phyloP scores from a whole-genome alignment of 2,329 filamentous ascomycete genomes.

The Sporothrix euskadiensis region DNA sequence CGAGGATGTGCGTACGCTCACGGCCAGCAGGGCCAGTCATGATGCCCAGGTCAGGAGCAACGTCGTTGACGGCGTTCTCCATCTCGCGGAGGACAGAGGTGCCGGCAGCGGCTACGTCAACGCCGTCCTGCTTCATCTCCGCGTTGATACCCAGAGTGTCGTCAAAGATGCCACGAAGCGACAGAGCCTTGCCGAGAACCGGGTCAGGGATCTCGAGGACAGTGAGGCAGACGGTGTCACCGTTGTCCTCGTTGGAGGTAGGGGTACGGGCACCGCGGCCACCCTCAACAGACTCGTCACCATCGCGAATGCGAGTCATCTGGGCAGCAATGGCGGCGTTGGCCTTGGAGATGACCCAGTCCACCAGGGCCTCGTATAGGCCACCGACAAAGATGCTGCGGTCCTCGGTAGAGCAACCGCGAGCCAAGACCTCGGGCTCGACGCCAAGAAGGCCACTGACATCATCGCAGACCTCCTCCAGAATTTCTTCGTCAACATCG shows the following conservation, averaged over 20 bases:
- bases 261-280: conserved; percentile 60
- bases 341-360: conserved; percentile 88
- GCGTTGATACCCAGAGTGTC: conserved; percentile 89
- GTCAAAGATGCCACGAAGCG: conserved; percentile 88
- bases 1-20: conserved; percentile 75
- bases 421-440: conserved; percentile 77
- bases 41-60: conserved; percentile 76
- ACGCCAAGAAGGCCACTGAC: conserved; percentile 82
- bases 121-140: conserved; percentile 95
- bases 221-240: conserved; percentile 85
- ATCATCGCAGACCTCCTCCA: conserved; percentile 88
- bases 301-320: conserved; percentile 65
- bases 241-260: conserved; percentile 67
- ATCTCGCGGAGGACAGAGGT: conserved; percentile 85
- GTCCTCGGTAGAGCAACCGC: conserved; percentile 80
- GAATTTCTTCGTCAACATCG: conserved; percentile 75
- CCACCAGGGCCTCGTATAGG: conserved; percentile 89
- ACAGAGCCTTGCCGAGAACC: conserved; percentile 79
- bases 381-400: conserved; percentile 79
- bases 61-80: conserved; percentile 75
- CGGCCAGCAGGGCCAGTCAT: conserved; percentile 65
- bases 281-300: conserved; percentile 67
- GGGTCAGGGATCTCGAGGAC: conserved; percentile 83
- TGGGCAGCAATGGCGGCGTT: conserved; percentile 81
- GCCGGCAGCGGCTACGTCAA: conserved; percentile 72